Percentiles rank a stretch among this genome's conserved stretches.
These are phyloP conservation scores for Corymbia maculata DNA, from an alignment of 345 rosid species.

Conservation along the genomic window DNA sequence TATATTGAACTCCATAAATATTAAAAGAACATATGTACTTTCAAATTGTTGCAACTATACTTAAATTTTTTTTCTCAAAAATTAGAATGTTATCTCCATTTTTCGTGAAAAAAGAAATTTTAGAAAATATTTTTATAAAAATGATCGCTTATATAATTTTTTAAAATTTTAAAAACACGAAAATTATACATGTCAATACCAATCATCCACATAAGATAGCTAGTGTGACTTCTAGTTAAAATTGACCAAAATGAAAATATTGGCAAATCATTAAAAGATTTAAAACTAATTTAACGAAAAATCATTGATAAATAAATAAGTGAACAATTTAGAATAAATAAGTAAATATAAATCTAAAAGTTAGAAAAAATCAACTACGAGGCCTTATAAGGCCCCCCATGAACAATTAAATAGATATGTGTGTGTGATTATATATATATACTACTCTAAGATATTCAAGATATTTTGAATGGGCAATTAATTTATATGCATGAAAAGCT, in stretches of 20 bases:
- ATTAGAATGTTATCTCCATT: not conserved
- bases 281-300: no score
- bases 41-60: not conserved
- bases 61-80: not conserved
- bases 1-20: not conserved
- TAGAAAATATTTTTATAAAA: not conserved
- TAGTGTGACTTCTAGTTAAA: no score
- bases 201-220: not conserved
- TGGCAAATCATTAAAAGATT: not conserved
- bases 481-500: not conserved
- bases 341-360: not conserved
- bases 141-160: not conserved
- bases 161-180: not conserved
- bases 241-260: no score
- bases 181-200: not conserved
- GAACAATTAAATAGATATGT: not conserved
- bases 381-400: not conserved
- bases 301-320: not conserved
- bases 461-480: not conserved
- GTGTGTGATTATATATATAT: not conserved
- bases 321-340: not conserved
- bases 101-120: not conserved
- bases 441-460: not conserved
- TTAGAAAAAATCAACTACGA: not conserved
- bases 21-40: not conserved